phyloP scores from a whole-genome alignment of 352 stramenopile species.

The Aphanomyces stellatus region DNA sequence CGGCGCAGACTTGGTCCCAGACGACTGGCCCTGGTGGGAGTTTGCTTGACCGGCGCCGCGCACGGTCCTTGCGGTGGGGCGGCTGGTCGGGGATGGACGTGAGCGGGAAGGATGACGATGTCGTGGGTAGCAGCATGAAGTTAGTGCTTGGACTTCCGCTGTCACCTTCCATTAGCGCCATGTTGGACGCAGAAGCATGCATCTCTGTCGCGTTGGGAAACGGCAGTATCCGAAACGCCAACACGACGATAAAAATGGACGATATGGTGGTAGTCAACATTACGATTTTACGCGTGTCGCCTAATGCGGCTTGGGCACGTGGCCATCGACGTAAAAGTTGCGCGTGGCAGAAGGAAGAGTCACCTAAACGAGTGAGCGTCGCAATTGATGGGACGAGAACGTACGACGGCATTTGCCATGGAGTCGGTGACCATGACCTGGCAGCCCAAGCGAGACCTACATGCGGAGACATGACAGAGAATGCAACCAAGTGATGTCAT shows the following conservation, averaged over 20 bases:
- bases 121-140: no score
- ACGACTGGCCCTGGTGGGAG: no score
- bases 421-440: conserved; percentile 85
- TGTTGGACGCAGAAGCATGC: no score
- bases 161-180: no score
- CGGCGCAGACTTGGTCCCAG: background rate
- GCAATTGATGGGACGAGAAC: background rate
- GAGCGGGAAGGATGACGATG: no score
- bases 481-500: conserved; percentile 15
- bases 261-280: no score
- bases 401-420: conserved; percentile 75
- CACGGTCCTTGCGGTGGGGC: background rate
- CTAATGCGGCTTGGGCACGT: conserved; percentile 95
- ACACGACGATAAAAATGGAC: no score
- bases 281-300: background rate
- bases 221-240: no score
- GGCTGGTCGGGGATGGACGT: background rate
- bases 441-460: conserved; percentile 85
- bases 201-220: no score
- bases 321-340: conserved; percentile 99
- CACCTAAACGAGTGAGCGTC: conserved; percentile 55
- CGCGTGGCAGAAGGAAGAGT: conserved; percentile 92
- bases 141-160: no score
- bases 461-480: background rate
- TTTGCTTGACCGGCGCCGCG: background rate